Base-by-base conservation (phyloP, 306 rosid species). In the Vigna hirtella region DNA sequence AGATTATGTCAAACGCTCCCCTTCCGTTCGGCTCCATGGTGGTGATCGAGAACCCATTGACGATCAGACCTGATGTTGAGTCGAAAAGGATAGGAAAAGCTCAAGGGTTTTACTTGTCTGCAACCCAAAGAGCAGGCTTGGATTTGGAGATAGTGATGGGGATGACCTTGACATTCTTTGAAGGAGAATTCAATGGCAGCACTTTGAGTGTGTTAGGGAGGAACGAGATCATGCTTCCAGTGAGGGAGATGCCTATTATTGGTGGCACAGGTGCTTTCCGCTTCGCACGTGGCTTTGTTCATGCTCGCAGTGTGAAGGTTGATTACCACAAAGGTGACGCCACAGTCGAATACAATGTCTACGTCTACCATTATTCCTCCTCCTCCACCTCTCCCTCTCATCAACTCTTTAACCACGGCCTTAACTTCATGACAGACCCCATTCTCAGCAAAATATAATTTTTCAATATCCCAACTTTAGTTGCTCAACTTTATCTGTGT, bases 221-320 rank as follows among this genome's bases (percentile, higher is more conserved):
- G 8, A 84, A 88, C 83, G 0, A 15, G 2, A 76, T 69, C 7
- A 1, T 30, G 4, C 8, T 28, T 9, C 30, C 20, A 1, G 70
- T 81, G 10, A 77, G 89, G 4, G 94, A 90, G 84, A 78, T 90
- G 90, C 87, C 92, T 0, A 81, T 90, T 9, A 79, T 85, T 5
- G 90, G 92, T 1, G 87, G 97, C 0, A 91, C 86, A 0, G 97
- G 97, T 9, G 70, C 69, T 26, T 91, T 93, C 81, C 83, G 90
- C 45, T 93, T 91, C 32, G 97, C 97, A 0, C 89, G 90, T 13
- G 98, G 98, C 2, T 91, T 79, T 66, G 89, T 87, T 59, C 85
- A 26, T 13, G 92, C 91, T 2, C 85, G 42, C 49, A 79, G 82
- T 74, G 78, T 81, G 15, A 0, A 5, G 5, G 0, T 83, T 0